Conservation (phyloP, 1,284 basidiomycete genomes). For the Naganishia sp. region DNA sequence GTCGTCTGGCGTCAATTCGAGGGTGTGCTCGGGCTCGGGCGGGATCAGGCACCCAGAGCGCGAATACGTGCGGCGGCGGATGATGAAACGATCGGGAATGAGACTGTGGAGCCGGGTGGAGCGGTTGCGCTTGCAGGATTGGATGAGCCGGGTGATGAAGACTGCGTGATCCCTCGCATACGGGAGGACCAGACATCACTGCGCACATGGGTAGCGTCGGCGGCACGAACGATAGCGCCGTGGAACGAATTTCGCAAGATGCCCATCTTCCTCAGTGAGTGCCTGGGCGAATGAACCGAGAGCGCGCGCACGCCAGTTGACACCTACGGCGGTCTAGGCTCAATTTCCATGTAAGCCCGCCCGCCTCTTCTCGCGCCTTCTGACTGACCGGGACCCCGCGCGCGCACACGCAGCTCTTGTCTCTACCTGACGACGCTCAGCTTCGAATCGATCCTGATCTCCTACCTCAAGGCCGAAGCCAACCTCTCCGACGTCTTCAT, state of each 20-base stretch:
- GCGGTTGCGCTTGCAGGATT: background rate
- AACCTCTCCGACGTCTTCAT: conserved; percentile 50
- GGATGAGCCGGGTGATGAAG: background rate
- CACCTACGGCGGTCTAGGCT: conserved; percentile 35
- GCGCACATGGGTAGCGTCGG: background rate
- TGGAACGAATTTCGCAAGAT: conserved; percentile 54
- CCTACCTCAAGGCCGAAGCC: conserved; percentile 41
- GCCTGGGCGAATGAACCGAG: background rate
- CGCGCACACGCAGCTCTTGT: conserved; percentile 45
- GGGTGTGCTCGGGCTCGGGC: conserved; percentile 38
- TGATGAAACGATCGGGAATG: background rate
- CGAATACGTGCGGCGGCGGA: background rate
- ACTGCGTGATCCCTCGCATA: no score
- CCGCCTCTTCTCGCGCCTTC: background rate
- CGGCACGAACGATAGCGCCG: conserved; percentile 35
- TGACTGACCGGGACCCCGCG: background rate
- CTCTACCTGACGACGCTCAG: conserved; percentile 58
- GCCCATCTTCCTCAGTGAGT: conserved; percentile 54
- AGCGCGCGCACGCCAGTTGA: background rate
- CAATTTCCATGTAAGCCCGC: conserved; percentile 39
- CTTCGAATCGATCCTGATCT: conserved; percentile 50
- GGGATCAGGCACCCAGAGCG: conserved; percentile 21
- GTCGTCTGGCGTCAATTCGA: conserved; percentile 51
- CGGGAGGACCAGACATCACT: background rate
- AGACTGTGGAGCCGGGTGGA: background rate